Evolutionary conservation across 257 asterid genomes (phyloP).

Genomic region (Agastache rugosa): DNA sequence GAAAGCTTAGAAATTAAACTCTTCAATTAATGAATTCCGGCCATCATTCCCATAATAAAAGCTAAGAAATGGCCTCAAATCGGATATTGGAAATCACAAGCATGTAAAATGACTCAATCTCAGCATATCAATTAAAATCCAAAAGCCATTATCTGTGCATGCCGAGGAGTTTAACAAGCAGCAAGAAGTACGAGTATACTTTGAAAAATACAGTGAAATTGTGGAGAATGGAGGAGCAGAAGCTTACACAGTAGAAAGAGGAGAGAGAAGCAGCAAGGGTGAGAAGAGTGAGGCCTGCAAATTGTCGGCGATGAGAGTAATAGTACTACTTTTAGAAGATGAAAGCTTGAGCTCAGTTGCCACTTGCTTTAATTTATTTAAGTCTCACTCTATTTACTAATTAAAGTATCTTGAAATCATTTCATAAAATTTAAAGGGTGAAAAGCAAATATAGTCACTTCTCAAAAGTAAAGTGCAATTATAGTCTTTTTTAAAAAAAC

Average conservation of each 20-base stretch:
- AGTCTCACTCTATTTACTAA: neutral
- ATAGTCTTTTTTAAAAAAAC: too few relatives aligned
- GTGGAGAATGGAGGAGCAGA: slow-evolving; percentile 24
- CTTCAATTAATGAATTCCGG: neutral
- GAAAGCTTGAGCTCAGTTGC: slow-evolving; percentile 19
- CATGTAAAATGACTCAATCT: slow-evolving; percentile 1
- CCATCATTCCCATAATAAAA: neutral
- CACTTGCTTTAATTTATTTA: neutral
- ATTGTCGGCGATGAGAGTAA: slow-evolving; percentile 31
- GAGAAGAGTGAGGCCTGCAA: slow-evolving; percentile 8
- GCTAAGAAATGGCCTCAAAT: slow-evolving; percentile 5
- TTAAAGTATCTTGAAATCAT: too few relatives aligned
- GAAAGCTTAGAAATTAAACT: slow-evolving; percentile 4
- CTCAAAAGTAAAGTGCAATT: too few relatives aligned
- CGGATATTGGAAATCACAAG: neutral
- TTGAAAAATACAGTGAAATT: neutral
- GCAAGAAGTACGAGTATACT: neutral
- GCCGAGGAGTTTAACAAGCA: neutral
- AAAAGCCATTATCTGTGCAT: neutral
- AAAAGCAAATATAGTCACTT: too few relatives aligned
- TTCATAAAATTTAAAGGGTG: neutral
- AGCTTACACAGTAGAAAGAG: slow-evolving; percentile 38
- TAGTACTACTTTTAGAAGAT: neutral
- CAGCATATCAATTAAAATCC: slow-evolving; percentile 16
- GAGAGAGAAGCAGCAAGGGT: slow-evolving; percentile 13